Conservation (phyloP, 2,329 filamentous ascomycete species). For the Pyrenophora seminiperda region DNA sequence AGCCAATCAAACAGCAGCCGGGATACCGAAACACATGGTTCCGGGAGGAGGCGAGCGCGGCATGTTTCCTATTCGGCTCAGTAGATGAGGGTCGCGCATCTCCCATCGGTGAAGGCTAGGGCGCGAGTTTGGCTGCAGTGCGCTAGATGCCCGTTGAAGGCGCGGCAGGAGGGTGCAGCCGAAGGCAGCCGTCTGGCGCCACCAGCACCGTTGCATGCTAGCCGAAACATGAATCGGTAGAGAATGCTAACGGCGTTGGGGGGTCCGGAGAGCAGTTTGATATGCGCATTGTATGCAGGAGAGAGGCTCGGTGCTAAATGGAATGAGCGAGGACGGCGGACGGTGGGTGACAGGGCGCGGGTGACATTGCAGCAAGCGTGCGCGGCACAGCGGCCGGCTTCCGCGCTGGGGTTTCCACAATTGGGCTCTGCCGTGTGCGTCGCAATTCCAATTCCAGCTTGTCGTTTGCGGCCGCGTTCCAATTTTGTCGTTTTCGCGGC, state of each 20-base stretch:
- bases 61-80: conserved; percentile 9
- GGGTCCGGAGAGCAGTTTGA: background rate
- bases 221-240: conserved; percentile 10
- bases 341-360: background rate
- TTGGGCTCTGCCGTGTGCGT: background rate
- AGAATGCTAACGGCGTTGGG: conserved; percentile 3
- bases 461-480: background rate
- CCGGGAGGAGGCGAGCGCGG: conserved; percentile 2
- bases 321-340: background rate
- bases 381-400: conserved; percentile 3
- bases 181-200: conserved; percentile 6
- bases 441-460: background rate
- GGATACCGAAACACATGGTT: conserved; percentile 9
- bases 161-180: conserved; percentile 14
- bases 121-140: conserved; percentile 7
- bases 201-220: conserved; percentile 15
- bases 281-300: background rate
- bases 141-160: conserved; percentile 12
- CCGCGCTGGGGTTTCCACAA: background rate
- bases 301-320: background rate
- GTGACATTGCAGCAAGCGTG: background rate
- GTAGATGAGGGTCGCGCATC: conserved; percentile 8
- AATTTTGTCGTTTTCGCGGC: conserved; percentile 2
- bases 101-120: conserved; percentile 13
- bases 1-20: conserved; percentile 6